Evolutionary conservation across 306 rosid genomes (phyloP).

Genomic region (Quercus rubra): DNA sequence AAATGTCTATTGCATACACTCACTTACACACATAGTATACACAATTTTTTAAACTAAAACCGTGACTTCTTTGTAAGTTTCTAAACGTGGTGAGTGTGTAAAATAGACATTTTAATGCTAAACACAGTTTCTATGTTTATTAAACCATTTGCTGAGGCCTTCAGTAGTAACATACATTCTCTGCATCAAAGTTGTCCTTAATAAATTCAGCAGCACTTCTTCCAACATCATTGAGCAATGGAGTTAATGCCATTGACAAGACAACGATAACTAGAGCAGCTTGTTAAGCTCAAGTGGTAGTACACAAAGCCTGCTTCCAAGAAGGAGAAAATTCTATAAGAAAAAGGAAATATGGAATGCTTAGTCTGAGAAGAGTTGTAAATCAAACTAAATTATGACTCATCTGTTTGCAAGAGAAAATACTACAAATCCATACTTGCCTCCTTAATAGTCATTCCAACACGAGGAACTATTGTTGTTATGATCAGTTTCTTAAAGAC

Average conservation of each 20-base stretch:
- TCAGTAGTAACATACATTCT: conserved; percentile 41
- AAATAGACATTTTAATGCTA: too few relatives aligned
- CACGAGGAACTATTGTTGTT: too few relatives aligned
- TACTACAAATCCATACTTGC: conserved; percentile 88
- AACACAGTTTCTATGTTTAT: too few relatives aligned
- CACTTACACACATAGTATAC: too few relatives aligned
- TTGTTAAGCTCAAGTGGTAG: conserved; percentile 98
- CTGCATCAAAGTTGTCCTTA: conserved; percentile 47
- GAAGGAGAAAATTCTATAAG: conserved; percentile 25
- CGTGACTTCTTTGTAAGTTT: too few relatives aligned
- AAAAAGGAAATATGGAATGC: conserved; percentile 10
- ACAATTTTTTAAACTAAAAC: too few relatives aligned
- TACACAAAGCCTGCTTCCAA: conserved; percentile 82
- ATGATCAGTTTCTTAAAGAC: too few relatives aligned
- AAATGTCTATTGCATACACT: too few relatives aligned
- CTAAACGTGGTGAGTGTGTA: too few relatives aligned
- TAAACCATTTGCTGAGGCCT: too few relatives aligned
- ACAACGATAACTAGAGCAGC: conserved; percentile 93
- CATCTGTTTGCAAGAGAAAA: conserved; percentile 94
- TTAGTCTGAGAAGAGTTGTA: conserved; percentile 9
- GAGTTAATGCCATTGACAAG: conserved; percentile 96
- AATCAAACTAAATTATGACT: conserved; percentile 15
- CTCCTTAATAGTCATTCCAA: too few relatives aligned
- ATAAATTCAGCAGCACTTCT: conserved; percentile 71
- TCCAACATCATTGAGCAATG: conserved; percentile 96